Base-by-base conservation (phyloP, 306 rosid genomes). In the Sicyos baderoa region DNA sequence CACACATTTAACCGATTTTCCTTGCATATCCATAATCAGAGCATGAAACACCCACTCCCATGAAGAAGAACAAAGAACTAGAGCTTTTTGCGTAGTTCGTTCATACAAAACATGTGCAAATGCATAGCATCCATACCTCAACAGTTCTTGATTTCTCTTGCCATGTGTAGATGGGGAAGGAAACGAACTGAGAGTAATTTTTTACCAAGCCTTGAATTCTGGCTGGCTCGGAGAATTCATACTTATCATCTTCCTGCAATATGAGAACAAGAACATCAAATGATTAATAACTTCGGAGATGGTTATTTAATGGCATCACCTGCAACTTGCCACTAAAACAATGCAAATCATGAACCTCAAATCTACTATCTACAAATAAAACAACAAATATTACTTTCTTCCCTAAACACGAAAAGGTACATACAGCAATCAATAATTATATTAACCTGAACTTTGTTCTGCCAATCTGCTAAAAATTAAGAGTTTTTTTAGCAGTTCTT, bases 111-210 rank as follows among this genome's bases (percentile, higher is more conserved):
- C 22, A 15, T 12, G 16, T 14, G 37, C 25, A 13, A 4, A 60
- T 27, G 60, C 22, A 61, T 29, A 15, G 15, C 40, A 49, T 16
- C 3, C 79, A 74, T 73, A 87, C 99, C 99, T 94, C 99, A 47
- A 88, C 87, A 32, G 96, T 90, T 75, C 81, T 84, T 59, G 99
- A 85, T 54, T 94, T 94, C 80, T 94, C 99, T 80, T 86, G 88
- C 99, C 99, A 94, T 59, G 97, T 90, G 50, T 73, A 94, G 72
- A 94, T 94, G 48, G 99, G 99, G 82, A 94, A 90, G 74, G 99
- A 94, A 73, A 94, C 97, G 76, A 94, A 94, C 76, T 90, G 99
- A 5, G 99, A 94, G 83, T 94, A 94, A 77, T 94, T 94, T 83
- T 90, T 90, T 77, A 94, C 99, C 87, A 94, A 82, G 83, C 82